A percentile compares a stretch with the other conserved stretches of the same genome.
Evolutionary conservation across 106 monocot genomes (phyloP).

Genomic region (Platanthera zijinensis): DNA sequence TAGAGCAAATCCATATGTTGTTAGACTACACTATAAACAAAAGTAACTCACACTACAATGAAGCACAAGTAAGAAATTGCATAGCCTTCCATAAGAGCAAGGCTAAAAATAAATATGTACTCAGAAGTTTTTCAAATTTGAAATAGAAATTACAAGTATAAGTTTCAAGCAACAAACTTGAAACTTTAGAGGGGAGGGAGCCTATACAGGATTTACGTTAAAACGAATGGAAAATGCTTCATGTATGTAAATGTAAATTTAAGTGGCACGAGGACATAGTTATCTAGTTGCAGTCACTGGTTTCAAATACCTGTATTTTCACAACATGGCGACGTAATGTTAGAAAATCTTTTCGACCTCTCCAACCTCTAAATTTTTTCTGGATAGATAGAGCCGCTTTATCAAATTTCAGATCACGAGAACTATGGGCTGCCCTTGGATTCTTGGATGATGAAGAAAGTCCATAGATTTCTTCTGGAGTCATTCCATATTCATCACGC

Average conservation of each 20-base stretch:
- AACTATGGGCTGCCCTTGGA: constrained; percentile 7
- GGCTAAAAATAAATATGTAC: background rate
- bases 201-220: background rate
- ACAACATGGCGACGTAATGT: constrained; percentile 46
- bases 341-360: constrained; percentile 43
- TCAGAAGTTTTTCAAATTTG: background rate
- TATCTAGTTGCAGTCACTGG: background rate
- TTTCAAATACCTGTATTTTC: constrained; percentile 62
- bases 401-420: constrained; percentile 28
- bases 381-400: constrained; percentile 66
- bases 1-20: background rate
- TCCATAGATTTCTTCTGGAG: constrained; percentile 25
- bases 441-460: constrained; percentile 20
- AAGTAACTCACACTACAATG: background rate
- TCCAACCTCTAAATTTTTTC: constrained; percentile 66
- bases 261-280: background rate
- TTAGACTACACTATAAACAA: background rate
- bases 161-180: background rate
- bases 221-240: background rate
- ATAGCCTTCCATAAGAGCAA: background rate
- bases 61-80: background rate
- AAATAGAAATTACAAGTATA: background rate
- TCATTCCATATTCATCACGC: constrained; percentile 23
- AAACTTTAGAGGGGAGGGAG: background rate
- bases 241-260: background rate